These are phyloP conservation scores for Podospora fimiseda DNA, from an alignment of 495 filamentous ascomycete species.

Conservation along the genomic window DNA sequence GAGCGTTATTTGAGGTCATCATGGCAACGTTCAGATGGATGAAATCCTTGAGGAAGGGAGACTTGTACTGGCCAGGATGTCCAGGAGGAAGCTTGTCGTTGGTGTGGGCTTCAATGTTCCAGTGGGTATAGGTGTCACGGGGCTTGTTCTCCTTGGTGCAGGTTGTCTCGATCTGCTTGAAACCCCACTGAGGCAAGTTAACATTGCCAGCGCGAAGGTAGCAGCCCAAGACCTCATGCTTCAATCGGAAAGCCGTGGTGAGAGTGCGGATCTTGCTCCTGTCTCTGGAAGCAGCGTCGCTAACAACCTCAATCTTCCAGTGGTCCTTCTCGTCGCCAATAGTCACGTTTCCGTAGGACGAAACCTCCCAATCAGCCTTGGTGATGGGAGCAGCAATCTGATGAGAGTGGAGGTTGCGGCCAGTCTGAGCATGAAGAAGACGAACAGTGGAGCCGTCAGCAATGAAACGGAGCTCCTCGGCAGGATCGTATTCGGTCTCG, in stretches of 20 bases:
- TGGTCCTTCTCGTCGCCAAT: conserved; percentile 97
- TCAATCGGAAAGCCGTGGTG: conserved; percentile 88
- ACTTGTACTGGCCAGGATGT: conserved; percentile 90
- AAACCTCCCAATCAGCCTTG: conserved; percentile 88
- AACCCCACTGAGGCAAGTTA: conserved; percentile 97
- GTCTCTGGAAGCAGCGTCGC: conserved; percentile 80
- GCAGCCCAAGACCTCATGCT: conserved; percentile 76
- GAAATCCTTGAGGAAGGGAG: conserved; percentile 93
- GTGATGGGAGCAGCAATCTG: conserved; percentile 78
- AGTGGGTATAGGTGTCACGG: conserved; percentile 90
- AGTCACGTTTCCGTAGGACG: conserved; percentile 92
- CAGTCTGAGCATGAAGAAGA: conserved; percentile 90
- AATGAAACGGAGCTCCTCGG: conserved; percentile 62
- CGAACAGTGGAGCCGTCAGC: conserved; percentile 74
- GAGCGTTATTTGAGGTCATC: conserved; percentile 99
- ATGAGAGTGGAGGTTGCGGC: conserved; percentile 94
- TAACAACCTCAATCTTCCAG: conserved; percentile 89
- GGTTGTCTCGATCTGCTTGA: conserved; percentile 98
- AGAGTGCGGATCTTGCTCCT: conserved; percentile 81
- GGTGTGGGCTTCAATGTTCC: conserved; percentile 93
- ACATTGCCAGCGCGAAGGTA: conserved; percentile 94
- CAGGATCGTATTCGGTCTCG: conserved; percentile 63
- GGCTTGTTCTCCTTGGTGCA: conserved; percentile 93
- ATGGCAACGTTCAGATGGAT: conserved; percentile 97
- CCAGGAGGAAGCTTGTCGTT: conserved; percentile 88